Evolutionary conservation across 805 yeast species (phyloP), one percentile per base, ranked within the genome.

Genomic region (Kazachstania kunashirensis): DNA sequence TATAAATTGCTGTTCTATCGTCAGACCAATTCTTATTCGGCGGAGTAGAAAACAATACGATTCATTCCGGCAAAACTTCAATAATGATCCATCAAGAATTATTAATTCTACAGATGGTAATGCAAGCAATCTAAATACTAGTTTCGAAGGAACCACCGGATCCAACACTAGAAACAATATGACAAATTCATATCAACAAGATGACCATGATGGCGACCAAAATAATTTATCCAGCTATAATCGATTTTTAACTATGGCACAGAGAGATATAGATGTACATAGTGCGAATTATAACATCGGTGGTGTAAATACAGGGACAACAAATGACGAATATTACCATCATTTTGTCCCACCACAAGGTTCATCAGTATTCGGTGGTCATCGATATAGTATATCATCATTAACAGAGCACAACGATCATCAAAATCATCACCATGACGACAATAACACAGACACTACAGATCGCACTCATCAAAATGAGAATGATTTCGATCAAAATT

Each of bases 1-100:
- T 9, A 40, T 38, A 11, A 44, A 48, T 36, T 51, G 56, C 37
- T 46, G 53, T 26, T 46, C 49, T 5, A 46, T 53, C 11, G 51
- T 53, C n/a, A 45, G 57, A 27, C 46, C 52, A 5, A 38, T 52
- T 0, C 29, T 50, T 3, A 40, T 45, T 11, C 44, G 49, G 29
- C 45, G 46, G 34, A 37, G 41, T 32, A 40, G 48, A 31, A 29
- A 35, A 18, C 52, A 43, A 27, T 33, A 33, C 11, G 36, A 35
- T 29, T 24, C 21, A 11, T 16, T 36, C n/a, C 33, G 40, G 35
- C 29, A 35, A 20, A 16, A n/a, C 14, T 13, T 9, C 12, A 33
- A 33, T 26, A 15, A 20, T 19, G 12, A 32, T 25, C 16, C 32
- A 11, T 20, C 13, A 17, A 27, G 13, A 6, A 6, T n/a, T n/a